Base-by-base conservation (phyloP, 805 yeast genomes). In the Zygotorulaspora danielsina region DNA sequence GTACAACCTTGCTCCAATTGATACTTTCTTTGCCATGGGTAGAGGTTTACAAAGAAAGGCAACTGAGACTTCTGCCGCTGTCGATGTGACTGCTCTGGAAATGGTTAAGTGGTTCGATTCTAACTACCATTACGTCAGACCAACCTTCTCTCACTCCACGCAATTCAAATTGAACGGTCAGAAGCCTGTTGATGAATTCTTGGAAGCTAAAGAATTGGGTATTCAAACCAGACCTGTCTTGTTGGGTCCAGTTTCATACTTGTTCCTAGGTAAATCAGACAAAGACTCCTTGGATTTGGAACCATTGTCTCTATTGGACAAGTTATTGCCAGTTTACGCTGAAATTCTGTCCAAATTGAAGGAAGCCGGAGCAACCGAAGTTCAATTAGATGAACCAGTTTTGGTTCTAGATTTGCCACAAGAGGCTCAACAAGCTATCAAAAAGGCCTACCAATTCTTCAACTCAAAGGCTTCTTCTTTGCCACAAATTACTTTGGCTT, bases 81-180 rank as follows among this genome's bases (percentile, higher is more conserved):
- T 93, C 57, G 98, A 93, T 70, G 98, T 93, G 48, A 90, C 97
- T 50, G 98, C 98, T 60, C 78, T 87, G 67, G 95, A 93, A 79
- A 93, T 93, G 98, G 98, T 93, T 59, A 93, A 93, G 78, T 93
- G 98, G 98, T 93, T 93, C 61, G 98, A 93, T 73, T 85, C 97
- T 53, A 93, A 93, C 87, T 93, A 93, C 86, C 98, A 93, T 73
- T 93, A 93, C 70, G 97, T 93, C 63, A 86, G 98, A 78, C 98
- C 98, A 71, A 93, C 98, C 55, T 89, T 93, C 78, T 84, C 96
- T 42, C 81, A 88, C 77, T 77, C 87, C 56, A 90, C 97, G 51
- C 81, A 81, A 63, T 93, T 93, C 85, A 89, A 93, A 77, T 84
- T 93, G 70, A 87, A 83, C 71, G 95, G 96, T 64, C 74, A 81